phyloP scores from a whole-genome alignment of 2,329 filamentous ascomycete genomes.

The Penicillium sp. region DNA sequence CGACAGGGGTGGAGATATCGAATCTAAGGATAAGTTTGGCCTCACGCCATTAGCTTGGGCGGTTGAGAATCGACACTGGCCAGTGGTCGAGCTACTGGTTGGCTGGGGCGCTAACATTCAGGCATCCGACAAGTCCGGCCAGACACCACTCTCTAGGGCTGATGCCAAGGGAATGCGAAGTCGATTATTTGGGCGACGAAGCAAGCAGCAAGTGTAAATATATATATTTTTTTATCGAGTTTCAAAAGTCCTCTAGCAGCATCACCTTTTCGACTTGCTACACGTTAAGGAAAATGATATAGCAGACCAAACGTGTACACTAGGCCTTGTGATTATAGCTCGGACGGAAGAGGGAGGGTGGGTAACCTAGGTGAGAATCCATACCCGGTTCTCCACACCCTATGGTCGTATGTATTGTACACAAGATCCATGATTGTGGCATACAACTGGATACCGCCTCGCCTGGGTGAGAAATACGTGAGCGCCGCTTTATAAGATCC shows the following conservation, averaged over 20 bases:
- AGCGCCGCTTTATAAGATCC: no score
- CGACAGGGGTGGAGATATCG: background rate
- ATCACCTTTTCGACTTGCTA: background rate
- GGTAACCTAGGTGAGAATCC: no score
- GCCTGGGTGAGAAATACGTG: no score
- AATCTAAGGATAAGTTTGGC: background rate
- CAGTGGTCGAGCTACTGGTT: background rate
- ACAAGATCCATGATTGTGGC: no score
- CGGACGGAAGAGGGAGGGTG: no score
- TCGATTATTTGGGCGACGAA: background rate
- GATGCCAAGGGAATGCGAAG: background rate
- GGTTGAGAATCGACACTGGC: background rate
- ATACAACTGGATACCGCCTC: no score
- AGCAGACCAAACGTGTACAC: background rate
- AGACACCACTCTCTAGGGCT: background rate
- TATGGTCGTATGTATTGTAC: no score
- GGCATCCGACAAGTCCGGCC: background rate
- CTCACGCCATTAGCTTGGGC: background rate
- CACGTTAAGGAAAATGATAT: background rate
- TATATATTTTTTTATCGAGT: background rate
- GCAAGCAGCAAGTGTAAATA: background rate
- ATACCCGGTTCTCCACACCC: no score
- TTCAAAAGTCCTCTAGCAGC: background rate
- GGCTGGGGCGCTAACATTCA: background rate
- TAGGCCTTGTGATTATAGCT: no score